Conservation (phyloP, 805 yeast species). For the Lipomyces sp. region DNA sequence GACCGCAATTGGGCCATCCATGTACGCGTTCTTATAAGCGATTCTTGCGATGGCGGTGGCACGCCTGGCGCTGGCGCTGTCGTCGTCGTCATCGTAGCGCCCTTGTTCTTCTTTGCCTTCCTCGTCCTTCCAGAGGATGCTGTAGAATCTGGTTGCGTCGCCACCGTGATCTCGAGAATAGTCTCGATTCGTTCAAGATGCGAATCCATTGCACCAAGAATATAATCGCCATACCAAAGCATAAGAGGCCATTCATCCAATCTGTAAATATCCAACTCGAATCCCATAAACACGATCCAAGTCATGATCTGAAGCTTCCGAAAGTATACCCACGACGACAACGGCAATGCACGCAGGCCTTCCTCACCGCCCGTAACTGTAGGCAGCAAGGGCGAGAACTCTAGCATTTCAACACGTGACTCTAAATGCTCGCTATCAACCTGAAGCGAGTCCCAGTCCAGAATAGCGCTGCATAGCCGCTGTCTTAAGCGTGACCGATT, state of each 20-base stretch:
- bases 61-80: constrained; percentile 37
- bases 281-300: constrained; percentile 71
- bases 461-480: constrained; percentile 59
- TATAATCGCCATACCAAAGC: constrained; percentile 68
- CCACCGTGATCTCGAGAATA: constrained; percentile 38
- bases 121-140: background rate
- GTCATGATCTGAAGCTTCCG: constrained; percentile 73
- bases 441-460: constrained; percentile 79
- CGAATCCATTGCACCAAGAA: constrained; percentile 50
- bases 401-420: constrained; percentile 21
- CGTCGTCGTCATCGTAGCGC: background rate
- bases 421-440: constrained; percentile 70
- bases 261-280: constrained; percentile 74
- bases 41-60: constrained; percentile 5
- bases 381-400: constrained; percentile 26
- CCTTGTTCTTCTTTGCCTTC: constrained; percentile 6
- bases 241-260: constrained; percentile 69
- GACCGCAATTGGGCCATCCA: constrained; percentile 36
- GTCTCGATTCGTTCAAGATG: constrained; percentile 53
- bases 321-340: constrained; percentile 70
- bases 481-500: constrained; percentile 87
- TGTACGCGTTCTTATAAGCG: background rate
- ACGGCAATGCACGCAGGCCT: constrained; percentile 55
- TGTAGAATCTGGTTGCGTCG: background rate
- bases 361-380: constrained; percentile 5